Evolutionary conservation across 2,329 filamentous ascomycete species (phyloP), one percentile per base, ranked within the genome.

Genomic region (Fusarium siculi): DNA sequence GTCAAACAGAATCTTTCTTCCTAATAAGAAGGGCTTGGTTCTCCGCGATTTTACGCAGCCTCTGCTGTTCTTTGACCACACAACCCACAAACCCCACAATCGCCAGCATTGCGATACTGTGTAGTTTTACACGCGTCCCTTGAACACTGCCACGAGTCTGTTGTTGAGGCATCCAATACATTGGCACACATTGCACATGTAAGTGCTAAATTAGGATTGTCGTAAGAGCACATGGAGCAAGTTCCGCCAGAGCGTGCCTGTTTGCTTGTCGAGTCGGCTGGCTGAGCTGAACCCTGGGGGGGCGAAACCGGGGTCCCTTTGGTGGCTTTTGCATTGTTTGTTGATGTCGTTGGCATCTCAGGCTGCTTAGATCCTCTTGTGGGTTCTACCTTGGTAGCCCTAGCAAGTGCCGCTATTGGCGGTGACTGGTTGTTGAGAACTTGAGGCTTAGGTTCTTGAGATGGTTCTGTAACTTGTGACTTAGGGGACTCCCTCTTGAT

Each of bases 121-220:
- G 85, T 88, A 18, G 82, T 85, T 66, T 81, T 81, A 78, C 93
- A 96, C 5, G 82, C 73, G 7, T 80, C 77, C 72, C 86, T 89
- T 47, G 79, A 80, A 78, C 93, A 96, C 53, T 82, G 82, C 93
- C 93, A 96, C n/a, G 87, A 82, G 23, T 84, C 82, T 1, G 86
- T 82, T 49, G 91, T 85, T 55, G 86, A 77, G 2, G 85, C 81
- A 49, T 88, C 85, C 5, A 96, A 82, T 3, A 95, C 93, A 72
- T 96, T 90, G 30, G 90, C 87, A 80, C 94, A 96, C 59, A 91
- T 87, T 12, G 81, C 82, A 79, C 94, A 96, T 8, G 89, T 92
- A 5, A 90, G 81, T 12, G 88, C 83, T 14, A 78, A 76, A 1
- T 78, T 53, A 10, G 86, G 82, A 78, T 94, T 95, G 56, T 84